Percentiles rank a stretch among this genome's conserved stretches.
phyloP scores from a whole-genome alignment of 768 basidiomycete species.

The Boletus rufocinnamomeus region DNA sequence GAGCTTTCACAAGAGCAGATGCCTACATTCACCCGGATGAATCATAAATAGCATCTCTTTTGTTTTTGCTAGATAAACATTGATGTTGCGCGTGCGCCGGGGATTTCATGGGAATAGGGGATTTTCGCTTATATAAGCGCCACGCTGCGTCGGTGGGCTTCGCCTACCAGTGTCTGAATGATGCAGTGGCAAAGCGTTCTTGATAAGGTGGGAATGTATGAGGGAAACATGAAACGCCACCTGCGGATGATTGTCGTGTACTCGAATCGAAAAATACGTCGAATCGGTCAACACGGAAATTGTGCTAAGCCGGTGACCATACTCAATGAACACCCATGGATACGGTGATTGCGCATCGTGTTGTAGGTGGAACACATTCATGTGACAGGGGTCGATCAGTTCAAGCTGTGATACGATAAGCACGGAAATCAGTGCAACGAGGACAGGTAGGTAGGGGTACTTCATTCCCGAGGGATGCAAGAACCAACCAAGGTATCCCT shows the following conservation, averaged over 20 bases:
- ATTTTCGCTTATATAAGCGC: too few species aligned
- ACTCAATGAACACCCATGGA: background rate
- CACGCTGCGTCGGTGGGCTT: too few species aligned
- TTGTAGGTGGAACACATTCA: slow-evolving; percentile 17
- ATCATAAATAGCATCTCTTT: too few species aligned
- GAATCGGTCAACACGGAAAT: slow-evolving; percentile 18
- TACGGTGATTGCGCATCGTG: background rate
- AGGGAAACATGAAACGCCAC: slow-evolving; percentile 5
- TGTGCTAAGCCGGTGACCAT: background rate
- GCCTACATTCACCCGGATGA: too few species aligned
- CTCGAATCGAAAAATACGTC: background rate
- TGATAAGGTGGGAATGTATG: slow-evolving; percentile 9
- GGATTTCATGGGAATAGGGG: too few species aligned
- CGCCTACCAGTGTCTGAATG: background rate
- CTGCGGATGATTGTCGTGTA: slow-evolving; percentile 10
- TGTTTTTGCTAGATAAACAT: too few species aligned
- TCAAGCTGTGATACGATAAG: slow-evolving; percentile 13
- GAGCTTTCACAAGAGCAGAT: too few species aligned
- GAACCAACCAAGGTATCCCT: background rate
- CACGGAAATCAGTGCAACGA: slow-evolving; percentile 15
- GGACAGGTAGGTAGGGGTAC: background rate
- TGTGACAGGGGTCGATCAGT: slow-evolving; percentile 15
- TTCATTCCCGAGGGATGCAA: slow-evolving; percentile 20
- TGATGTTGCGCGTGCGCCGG: too few species aligned
- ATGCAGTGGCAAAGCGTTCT: background rate